Evolutionary conservation across 805 yeast genomes (phyloP), one percentile per base, ranked within the genome.

Genomic region (Candida andamanensis): DNA sequence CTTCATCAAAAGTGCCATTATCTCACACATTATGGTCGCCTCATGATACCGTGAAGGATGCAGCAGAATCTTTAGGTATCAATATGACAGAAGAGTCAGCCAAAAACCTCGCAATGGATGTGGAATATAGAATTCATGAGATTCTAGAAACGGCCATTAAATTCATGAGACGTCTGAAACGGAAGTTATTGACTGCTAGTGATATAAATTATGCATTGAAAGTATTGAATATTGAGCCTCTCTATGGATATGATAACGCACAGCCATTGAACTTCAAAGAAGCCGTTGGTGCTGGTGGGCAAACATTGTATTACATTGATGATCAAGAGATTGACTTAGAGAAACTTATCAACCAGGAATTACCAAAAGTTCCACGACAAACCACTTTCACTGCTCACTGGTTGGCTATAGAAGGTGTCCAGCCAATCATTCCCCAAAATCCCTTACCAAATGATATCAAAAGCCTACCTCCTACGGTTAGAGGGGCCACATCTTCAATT

Each of bases 391-490:
- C 97, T 0, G 95, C 97, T 5, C 95, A 84, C 54, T 90, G 98
- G 97, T 68, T 94, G 19, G 97, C 98, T 0, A 85, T 92, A 33
- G 99, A 92, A 58, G 99, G 99, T 36, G 95, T 92, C 6, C 99
- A 92, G 53, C 98, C 99, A 1, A 80, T 92, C 19, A 90, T 92
- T 34, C 95, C 97, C 2, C 98, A 94, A 59, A 92, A 92, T 60
- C 99, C 99, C 15, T 72, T 80, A 30, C 74, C 79, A 14, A 69
- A 77, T 30, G 97, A 89, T 45, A 80, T 90, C 40, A 78, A 79
- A 52, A 73, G 76, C 20, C 61, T 85, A 35, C 84, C 95, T 13
- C 86, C 95, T 4, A 67, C 77, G 17, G 69, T 78, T 26, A 72
- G 96, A 46, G 97, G 97, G 23, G 86, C 96, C 3, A 83, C 42